Conservation (phyloP, 1,284 basidiomycete species). For the Dichomitus squalens region DNA sequence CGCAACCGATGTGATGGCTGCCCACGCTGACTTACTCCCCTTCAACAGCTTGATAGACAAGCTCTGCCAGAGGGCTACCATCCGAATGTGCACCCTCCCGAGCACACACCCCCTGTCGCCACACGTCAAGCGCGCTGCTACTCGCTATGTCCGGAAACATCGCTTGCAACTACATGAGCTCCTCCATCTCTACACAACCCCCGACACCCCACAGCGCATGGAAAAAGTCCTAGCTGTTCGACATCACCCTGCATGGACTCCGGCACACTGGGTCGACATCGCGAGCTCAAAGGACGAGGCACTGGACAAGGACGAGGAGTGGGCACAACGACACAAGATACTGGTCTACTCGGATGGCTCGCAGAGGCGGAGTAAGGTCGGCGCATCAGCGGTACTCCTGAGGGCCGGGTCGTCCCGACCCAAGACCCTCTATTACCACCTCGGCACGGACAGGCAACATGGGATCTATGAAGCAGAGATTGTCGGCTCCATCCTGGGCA, state of each 20-base stretch:
- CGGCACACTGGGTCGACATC: not conserved
- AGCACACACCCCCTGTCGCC: constrained; percentile 34
- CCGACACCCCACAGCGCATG: not conserved
- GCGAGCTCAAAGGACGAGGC: constrained; percentile 4
- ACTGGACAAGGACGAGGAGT: not conserved
- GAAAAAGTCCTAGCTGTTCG: constrained; percentile 21
- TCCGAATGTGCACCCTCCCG: constrained; percentile 36
- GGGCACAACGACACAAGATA: not conserved
- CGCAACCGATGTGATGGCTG: constrained; percentile 34
- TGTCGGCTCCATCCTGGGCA: not conserved
- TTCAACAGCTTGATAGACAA: constrained; percentile 31
- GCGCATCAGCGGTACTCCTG: not conserved
- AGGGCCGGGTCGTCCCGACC: not conserved
- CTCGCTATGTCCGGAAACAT: constrained; percentile 16
- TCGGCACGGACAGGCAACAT: not conserved
- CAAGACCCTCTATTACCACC: not conserved
- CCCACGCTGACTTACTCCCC: constrained; percentile 37
- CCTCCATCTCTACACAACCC: constrained; percentile 13
- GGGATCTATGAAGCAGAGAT: not conserved
- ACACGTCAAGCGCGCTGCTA: constrained; percentile 13
- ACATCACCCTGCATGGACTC: constrained; percentile 8
- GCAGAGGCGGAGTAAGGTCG: constrained; percentile 9
- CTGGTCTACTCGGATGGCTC: constrained; percentile 25
- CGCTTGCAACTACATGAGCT: constrained; percentile 25
- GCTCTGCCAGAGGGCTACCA: constrained; percentile 28